Base-by-base conservation (phyloP, 2,329 filamentous ascomycete species). In the Colletotrichum spinosum region DNA sequence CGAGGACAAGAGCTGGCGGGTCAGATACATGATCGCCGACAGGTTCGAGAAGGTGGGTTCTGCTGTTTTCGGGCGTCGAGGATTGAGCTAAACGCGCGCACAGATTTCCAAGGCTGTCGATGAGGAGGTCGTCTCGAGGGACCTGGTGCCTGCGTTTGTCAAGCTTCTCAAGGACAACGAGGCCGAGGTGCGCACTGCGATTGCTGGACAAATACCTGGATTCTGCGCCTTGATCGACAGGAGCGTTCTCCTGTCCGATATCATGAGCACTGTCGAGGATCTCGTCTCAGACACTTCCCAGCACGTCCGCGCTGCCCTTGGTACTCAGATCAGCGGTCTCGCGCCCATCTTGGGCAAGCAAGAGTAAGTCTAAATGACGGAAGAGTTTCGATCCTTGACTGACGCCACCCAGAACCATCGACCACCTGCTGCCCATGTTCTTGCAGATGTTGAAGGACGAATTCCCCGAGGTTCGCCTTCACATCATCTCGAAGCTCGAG, bases 401-500 rank as follows among this genome's bases (percentile, higher is more conserved):
- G 25, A 61, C 42, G 67, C 42, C 33, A 35, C 11, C 35, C 70
- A 96, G 93, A 80, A 99, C 96, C 37, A 98, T 97, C 71, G 91
- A 96, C 72, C 96, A 99, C 77, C 89, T 99, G 49, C 88, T 99
- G 49, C 96, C 96, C 58, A 99, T 99, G 95, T 98, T 99, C 80
- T 86, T 99, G 58, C 93, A 97, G 78, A 99, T 99, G 96, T 90
- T 99, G 73, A 99, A 98, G 86, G 96, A 99, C 74, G 96, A 99
- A 76, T 98, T 97, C 79, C 96, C 96, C 25, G 96, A 99, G 77
- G 96, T 99, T 55, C 92, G 96, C 68, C 89, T 99, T 65, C 97
- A 99, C 81, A 99, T 99, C 78, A 99, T 99, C 75, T 98, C 96
- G n/a, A 99, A 99, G 81, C 89, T 99, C 60, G 97, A 99, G 82